Percentiles rank a stretch among this genome's conserved stretches.
phyloP scores from a whole-genome alignment of 148 eudicot species.

The Amaranthus palmeri region DNA sequence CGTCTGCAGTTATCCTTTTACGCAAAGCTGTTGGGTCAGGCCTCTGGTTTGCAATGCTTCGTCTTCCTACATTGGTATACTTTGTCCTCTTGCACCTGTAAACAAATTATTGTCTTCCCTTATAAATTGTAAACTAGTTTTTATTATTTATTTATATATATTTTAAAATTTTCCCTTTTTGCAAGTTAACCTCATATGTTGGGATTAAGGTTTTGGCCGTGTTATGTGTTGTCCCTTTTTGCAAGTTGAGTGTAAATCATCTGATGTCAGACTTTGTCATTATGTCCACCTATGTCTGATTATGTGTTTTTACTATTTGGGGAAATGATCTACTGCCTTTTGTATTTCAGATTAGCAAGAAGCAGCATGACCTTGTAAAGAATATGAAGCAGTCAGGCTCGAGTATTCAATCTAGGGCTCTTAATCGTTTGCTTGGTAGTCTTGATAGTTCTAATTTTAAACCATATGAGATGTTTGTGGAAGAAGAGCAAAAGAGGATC shows the following conservation, averaged over 20 bases:
- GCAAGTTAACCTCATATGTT: too few relatives aligned
- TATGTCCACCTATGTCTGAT: background rate
- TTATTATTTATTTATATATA: too few relatives aligned
- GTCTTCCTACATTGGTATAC: background rate
- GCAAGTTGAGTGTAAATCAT: background rate
- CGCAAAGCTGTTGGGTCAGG: background rate
- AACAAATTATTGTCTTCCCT: background rate
- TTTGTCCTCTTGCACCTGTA: background rate
- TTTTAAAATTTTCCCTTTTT: too few relatives aligned
- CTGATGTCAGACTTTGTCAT: background rate
- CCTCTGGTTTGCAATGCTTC: background rate
- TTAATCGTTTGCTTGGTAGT: conserved; percentile 78
- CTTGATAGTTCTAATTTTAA: conserved; percentile 55
- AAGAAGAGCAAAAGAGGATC: conserved; percentile 77
- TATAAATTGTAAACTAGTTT: background rate
- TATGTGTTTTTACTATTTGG: background rate
- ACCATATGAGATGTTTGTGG: conserved; percentile 84
- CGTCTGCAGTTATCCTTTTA: background rate
- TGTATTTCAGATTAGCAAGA: conserved; percentile 73
- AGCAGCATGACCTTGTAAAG: conserved; percentile 81
- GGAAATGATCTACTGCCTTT: conserved; percentile 8
- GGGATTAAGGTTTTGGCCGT: background rate
- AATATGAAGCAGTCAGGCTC: conserved; percentile 76
- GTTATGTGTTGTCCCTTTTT: background rate
- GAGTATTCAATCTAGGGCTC: conserved; percentile 66